Base-by-base conservation (phyloP, 805 yeast genomes). In the Teunomyces kruisii region DNA sequence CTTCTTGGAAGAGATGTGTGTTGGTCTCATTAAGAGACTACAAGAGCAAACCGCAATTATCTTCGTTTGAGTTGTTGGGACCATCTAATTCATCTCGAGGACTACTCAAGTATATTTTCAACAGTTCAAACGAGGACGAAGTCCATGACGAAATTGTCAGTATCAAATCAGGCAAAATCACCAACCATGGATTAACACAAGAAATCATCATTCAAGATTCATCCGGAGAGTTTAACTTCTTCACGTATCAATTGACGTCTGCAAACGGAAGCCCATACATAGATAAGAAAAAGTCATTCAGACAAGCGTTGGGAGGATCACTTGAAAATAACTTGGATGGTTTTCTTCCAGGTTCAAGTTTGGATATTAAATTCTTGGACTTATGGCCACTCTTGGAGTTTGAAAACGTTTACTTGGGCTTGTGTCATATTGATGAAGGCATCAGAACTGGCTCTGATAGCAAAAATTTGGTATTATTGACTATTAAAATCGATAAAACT, bases 1-100 rank as follows among this genome's bases (percentile, higher is more conserved):
- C 97, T 0, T 79, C 86, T 3, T 68, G 78, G 49, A 88, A 88
- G 17, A 72, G 91, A 48, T 79, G 84, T 35, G 60, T 84, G 5
- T 68, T 87, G 35, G 57, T 88, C 2, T 70, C 83, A 0, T 67
- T 90, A 27, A 77, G 85, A 49, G 94, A 89, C 61, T 71, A 79
- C 39, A 71, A 78, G 29, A 92, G 95, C 27, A 83, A 80, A 54
- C 81, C 87, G 1, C 56, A 58, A 10, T 55, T 78, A 47, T 62
- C 66, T 58, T 62, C 48, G 48, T 59, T 43, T 55, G 79, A 48
- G 59, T 66, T 60, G 53, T 17, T 48, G 55, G 13, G 48, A n/a
- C 42, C 38, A 13, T 32, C 39, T n/a, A 39, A 39, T 10, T 40
- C 49, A 9, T 17, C 27, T 12, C n/a, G 27, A 4, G 33, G 42